A percentile compares a stretch with the other conserved stretches of the same genome.
These are phyloP conservation scores for Blastocystis sp. DNA, from an alignment of 352 stramenopile genomes.

Conservation along the genomic window DNA sequence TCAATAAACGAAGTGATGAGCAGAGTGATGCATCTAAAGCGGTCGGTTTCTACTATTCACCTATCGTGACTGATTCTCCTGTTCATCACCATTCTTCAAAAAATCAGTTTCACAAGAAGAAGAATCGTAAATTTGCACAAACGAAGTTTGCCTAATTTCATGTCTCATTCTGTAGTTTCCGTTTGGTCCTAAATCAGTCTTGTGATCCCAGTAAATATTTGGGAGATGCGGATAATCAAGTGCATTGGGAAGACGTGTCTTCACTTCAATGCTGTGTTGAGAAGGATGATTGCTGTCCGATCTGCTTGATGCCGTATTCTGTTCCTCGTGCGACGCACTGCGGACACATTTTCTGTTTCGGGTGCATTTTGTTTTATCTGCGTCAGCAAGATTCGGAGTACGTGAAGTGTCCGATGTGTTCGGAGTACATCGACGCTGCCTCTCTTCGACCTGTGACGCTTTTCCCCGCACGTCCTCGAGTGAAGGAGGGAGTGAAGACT, in stretches of 20 bases:
- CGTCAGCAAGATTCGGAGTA: neutral
- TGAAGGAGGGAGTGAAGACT: neutral
- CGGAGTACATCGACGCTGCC: neutral
- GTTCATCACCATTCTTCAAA: neutral
- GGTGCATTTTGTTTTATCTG: slow-evolving; percentile 17
- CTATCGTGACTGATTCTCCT: neutral
- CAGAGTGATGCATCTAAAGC: neutral
- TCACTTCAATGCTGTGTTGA: neutral
- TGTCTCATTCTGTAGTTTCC: neutral
- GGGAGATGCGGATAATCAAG: neutral
- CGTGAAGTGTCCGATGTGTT: slow-evolving; percentile 16
- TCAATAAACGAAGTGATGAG: neutral
- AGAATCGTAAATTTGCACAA: neutral
- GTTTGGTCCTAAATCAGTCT: neutral
- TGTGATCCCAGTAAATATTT: neutral
- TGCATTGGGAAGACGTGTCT: slow-evolving; percentile 4
- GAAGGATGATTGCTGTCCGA: neutral
- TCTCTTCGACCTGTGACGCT: neutral
- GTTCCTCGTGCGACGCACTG: neutral
- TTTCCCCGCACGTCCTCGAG: neutral
- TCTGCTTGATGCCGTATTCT: neutral
- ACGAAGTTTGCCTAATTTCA: neutral
- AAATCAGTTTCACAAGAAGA: neutral
- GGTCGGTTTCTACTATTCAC: slow-evolving; percentile 2
- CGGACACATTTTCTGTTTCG: slow-evolving; percentile 5